Base-by-base conservation (phyloP, 495 filamentous ascomycete genomes). In the Xylaria nigripes region DNA sequence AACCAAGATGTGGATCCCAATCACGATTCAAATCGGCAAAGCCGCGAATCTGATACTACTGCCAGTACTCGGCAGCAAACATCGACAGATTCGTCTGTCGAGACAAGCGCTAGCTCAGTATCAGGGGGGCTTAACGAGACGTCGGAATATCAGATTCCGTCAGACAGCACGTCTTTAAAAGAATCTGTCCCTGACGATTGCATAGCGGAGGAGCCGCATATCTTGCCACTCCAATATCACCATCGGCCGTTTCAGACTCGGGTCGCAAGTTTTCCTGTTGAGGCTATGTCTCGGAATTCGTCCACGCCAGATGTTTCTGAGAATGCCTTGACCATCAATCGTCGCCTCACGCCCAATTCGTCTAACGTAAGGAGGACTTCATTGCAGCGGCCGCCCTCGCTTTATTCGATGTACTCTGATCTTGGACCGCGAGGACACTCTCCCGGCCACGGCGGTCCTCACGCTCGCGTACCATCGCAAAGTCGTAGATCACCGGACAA, bases 401-500 rank as follows among this genome's bases (percentile, higher is more conserved):
- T 81, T 2, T 87, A 89, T 61, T 89, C 87, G 0, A 76, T 78
- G 6, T 78, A 72, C 29, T 90, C 88, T 9, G 89, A 94, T 47
- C 67, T 75, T 57, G 76, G 71, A 7, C 67, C 69, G 18, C 76
- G 83, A 32, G 80, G 82, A 10, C 81, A 86, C 5, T 85, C 82
- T 55, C 81, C 77, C 2, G 65, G 70, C 15, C 80, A 79, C 50
- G 72, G 70, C 12, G 68, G 57, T 7, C 51, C 53, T 38, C 72
- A 68, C 50, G 76, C 67, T 16, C 81, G 82, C 27, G 74, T 77
- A 5, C 76, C 81, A 6, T 86, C 85, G 8, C 76, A 86, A 40
- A 86, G 83, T 5, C 74, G 77, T 47, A 78, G 74, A 30, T 92
- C 92, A 6, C 86, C 89, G 5, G 89, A 93, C 51, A 82, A 75